Percentiles rank a stretch among this genome's conserved stretches.
Conservation (phyloP, 805 yeast species). For the Candida nonsorbophila region DNA sequence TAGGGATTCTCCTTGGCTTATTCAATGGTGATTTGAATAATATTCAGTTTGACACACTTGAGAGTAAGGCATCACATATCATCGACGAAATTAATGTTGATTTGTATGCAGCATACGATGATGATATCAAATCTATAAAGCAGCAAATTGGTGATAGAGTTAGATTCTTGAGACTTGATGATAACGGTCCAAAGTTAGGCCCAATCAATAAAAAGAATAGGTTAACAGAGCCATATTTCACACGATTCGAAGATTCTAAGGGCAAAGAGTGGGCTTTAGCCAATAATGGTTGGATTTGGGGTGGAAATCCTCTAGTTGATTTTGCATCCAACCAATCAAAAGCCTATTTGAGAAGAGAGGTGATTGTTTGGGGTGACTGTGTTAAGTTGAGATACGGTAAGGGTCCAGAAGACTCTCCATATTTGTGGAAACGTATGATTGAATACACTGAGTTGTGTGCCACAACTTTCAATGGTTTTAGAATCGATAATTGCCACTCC, state of each 20-base stretch:
- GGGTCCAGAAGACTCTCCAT: constrained; percentile 77
- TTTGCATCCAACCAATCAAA: constrained; percentile 79
- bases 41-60: constrained; percentile 19
- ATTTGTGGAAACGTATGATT: constrained; percentile 84
- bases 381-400: constrained; percentile 85
- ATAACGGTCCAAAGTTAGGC: constrained; percentile 78
- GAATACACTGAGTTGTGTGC: constrained; percentile 72
- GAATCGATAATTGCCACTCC: constrained; percentile 94
- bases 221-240: constrained; percentile 82
- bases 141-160: constrained; percentile 73
- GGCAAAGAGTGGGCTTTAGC: constrained; percentile 73
- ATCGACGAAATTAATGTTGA: constrained; percentile 76
- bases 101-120: constrained; percentile 68
- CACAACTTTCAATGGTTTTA: constrained; percentile 71
- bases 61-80: constrained; percentile 41
- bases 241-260: constrained; percentile 49
- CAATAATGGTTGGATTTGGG: constrained; percentile 99
- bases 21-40: constrained; percentile 9
- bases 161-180: constrained; percentile 70
- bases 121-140: constrained; percentile 60
- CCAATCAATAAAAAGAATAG: constrained; percentile 47
- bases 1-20: constrained; percentile 41
- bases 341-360: constrained; percentile 86
- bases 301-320: constrained; percentile 88
- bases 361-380: constrained; percentile 97